phyloP scores from a whole-genome alignment of 2,329 filamentous ascomycete genomes.

The Sporothrix inflata region DNA sequence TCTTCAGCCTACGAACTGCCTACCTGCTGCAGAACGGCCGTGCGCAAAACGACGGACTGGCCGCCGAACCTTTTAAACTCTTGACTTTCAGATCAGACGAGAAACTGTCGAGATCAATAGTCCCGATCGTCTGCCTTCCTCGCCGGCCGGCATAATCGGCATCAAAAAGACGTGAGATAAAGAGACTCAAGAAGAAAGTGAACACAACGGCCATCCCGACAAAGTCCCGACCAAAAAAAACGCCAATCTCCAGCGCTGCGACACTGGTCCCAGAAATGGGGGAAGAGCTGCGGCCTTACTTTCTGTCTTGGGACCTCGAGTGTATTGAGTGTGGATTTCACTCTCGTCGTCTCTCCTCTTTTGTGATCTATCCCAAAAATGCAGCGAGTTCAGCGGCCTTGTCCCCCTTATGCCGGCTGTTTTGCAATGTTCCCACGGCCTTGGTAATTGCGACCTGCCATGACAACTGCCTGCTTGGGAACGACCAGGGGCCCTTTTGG shows the following conservation, averaged over 20 bases:
- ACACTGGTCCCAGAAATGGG: conserved; percentile 24
- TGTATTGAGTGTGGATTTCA: background rate
- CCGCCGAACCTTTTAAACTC: background rate
- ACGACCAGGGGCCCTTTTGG: background rate
- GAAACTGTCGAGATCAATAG: background rate
- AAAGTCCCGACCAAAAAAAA: background rate
- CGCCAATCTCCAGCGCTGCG: conserved; percentile 20
- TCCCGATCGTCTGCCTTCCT: background rate
- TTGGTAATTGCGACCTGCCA: conserved; percentile 22
- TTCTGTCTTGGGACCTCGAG: conserved; percentile 8
- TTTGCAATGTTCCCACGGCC: conserved; percentile 10
- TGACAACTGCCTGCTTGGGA: conserved; percentile 18
- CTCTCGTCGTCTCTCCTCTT: background rate
- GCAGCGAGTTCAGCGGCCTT: background rate
- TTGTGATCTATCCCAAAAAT: conserved; percentile 13
- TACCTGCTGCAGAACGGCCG: background rate
- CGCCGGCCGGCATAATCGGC: background rate
- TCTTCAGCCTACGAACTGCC: background rate
- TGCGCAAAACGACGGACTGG: conserved; percentile 15
- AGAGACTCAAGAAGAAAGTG: background rate
- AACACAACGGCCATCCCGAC: background rate
- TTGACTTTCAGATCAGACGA: background rate
- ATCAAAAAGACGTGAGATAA: background rate
- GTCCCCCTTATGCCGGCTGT: background rate
- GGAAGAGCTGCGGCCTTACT: conserved; percentile 3